Evolutionary conservation across 257 asterid species (phyloP).

Genomic region (Paulownia fortunei): DNA sequence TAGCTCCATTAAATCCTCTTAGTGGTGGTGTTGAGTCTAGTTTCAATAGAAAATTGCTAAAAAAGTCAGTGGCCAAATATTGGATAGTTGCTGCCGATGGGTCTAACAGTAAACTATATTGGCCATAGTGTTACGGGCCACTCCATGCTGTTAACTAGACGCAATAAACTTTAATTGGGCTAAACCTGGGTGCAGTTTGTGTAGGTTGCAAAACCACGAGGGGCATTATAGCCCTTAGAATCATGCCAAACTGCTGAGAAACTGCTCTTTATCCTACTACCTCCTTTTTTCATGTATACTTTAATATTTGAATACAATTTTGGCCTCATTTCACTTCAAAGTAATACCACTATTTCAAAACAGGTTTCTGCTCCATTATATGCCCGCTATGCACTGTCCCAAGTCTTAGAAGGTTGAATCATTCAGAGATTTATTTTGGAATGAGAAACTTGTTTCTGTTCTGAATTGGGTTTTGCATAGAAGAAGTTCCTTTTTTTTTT

Average conservation of each 20-base stretch:
- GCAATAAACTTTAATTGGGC: too few relatives aligned
- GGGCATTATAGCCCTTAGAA: background rate
- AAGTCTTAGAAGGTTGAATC: background rate
- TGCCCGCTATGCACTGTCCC: background rate
- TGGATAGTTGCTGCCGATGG: too few relatives aligned
- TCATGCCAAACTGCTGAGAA: background rate
- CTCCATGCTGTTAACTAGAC: too few relatives aligned
- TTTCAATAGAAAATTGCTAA: background rate
- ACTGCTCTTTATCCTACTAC: background rate
- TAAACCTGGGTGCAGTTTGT: too few relatives aligned
- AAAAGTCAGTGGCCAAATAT: too few relatives aligned
- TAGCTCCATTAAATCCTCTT: constrained; percentile 4
- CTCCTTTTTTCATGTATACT: background rate
- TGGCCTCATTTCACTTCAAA: background rate
- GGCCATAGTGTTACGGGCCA: too few relatives aligned
- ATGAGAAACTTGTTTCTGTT: background rate
- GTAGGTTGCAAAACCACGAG: too few relatives aligned
- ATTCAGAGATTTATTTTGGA: background rate
- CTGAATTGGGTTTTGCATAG: background rate
- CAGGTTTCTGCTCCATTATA: too few relatives aligned
- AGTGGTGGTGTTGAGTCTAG: background rate
- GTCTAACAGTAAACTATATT: too few relatives aligned
- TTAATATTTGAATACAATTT: background rate
- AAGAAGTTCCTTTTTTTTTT: background rate
- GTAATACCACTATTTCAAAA: too few relatives aligned